These are phyloP conservation scores for Zymoseptoria crescenta DNA, from an alignment of 2,329 filamentous ascomycete genomes.

Conservation along the genomic window DNA sequence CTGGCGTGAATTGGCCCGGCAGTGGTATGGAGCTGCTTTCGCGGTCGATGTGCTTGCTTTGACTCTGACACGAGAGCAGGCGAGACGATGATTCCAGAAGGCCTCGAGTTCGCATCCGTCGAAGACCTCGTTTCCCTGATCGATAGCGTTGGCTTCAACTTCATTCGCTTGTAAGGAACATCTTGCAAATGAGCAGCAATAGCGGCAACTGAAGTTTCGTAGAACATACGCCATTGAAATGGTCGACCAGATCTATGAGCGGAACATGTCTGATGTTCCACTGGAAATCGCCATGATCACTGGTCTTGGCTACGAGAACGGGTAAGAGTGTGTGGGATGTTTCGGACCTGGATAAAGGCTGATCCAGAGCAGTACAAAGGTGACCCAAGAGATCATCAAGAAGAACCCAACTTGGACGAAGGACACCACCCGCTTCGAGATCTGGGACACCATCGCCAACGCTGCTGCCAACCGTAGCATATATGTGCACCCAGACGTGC, in stretches of 20 bases:
- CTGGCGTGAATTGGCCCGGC: conserved; percentile 30
- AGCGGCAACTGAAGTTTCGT: not conserved
- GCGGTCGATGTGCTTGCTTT: not conserved
- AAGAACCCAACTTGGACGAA: conserved; percentile 33
- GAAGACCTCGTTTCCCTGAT: conserved; percentile 24
- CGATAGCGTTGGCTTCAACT: conserved; percentile 28
- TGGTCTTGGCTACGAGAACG: conserved; percentile 34
- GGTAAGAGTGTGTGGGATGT: conserved; percentile 5
- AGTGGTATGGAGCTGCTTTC: conserved; percentile 5
- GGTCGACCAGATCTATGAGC: conserved; percentile 36
- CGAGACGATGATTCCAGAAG: conserved; percentile 30
- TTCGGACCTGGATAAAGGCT: not conserved
- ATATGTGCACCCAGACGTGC: conserved; percentile 54
- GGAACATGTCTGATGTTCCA: conserved; percentile 32
- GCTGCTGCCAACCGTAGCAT: conserved; percentile 37
- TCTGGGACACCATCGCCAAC: conserved; percentile 25
- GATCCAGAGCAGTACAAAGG: conserved; percentile 20
- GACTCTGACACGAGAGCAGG: not conserved
- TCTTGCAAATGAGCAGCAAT: conserved; percentile 1
- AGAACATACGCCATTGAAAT: conserved; percentile 37
- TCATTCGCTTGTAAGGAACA: conserved; percentile 25
- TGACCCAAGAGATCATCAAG: conserved; percentile 31
- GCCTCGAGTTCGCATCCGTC: conserved; percentile 27
- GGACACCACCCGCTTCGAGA: conserved; percentile 34
- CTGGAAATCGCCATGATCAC: conserved; percentile 35